Evolutionary conservation across 345 rosid genomes (phyloP).

Genomic region (Rhizophora mangle): DNA sequence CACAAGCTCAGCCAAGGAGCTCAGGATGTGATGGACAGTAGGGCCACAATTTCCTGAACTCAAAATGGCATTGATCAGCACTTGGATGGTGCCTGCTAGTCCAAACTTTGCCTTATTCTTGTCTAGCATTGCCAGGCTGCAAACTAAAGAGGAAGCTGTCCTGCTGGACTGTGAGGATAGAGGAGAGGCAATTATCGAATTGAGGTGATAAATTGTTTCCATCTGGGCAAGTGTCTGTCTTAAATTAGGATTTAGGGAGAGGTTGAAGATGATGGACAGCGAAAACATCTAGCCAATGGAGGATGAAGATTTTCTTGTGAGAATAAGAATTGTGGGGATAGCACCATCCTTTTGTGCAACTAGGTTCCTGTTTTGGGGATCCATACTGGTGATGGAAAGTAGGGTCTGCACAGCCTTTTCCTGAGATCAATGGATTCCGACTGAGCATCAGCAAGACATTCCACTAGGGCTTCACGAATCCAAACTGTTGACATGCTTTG

Average conservation of each 20-base stretch:
- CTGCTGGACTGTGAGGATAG: constrained; percentile 30
- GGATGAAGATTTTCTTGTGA: constrained; percentile 32
- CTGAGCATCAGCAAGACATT: constrained; percentile 31
- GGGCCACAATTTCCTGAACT: constrained; percentile 22
- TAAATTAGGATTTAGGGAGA: constrained; percentile 55
- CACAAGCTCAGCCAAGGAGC: constrained; percentile 53
- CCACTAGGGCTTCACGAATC: constrained; percentile 30
- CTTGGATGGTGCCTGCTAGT: constrained; percentile 46
- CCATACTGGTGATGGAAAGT: constrained; percentile 44
- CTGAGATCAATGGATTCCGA: constrained; percentile 35
- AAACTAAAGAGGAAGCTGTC: constrained; percentile 46
- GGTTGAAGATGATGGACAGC: constrained; percentile 50
- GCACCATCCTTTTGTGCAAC: constrained; percentile 44
- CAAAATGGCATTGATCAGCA: constrained; percentile 33
- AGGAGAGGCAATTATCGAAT: constrained; percentile 35
- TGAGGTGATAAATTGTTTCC: constrained; percentile 45
- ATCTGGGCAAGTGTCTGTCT: constrained; percentile 44
- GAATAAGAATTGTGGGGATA: constrained; percentile 31
- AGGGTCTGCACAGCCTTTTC: constrained; percentile 47
- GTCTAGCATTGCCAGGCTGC: constrained; percentile 66
- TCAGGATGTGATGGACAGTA: constrained; percentile 44
- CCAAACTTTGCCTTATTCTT: constrained; percentile 72
- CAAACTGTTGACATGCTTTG: constrained; percentile 26
- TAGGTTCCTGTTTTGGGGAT: constrained; percentile 39
- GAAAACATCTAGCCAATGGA: constrained; percentile 32